Conservation (phyloP, 805 yeast species). For the Candida dajiaensis region DNA sequence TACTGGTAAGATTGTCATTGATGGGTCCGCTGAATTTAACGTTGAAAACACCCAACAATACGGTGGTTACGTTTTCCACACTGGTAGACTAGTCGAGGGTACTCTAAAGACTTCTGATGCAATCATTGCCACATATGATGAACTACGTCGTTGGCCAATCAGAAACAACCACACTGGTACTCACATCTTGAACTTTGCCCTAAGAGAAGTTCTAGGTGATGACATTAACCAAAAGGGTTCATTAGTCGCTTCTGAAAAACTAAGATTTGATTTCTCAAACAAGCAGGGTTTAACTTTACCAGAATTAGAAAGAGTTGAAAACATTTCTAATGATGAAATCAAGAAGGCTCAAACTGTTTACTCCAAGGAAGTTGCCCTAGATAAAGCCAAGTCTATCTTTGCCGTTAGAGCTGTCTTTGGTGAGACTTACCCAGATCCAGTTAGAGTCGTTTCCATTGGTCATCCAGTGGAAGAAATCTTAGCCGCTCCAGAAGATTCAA, state of each 20-base stretch:
- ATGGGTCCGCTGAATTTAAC: slow-evolving; percentile 79
- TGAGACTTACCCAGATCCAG: slow-evolving; percentile 98
- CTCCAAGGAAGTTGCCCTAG: slow-evolving; percentile 76
- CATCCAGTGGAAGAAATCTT: slow-evolving; percentile 79
- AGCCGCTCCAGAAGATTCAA: slow-evolving; percentile 57
- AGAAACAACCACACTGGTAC: slow-evolving; percentile 99
- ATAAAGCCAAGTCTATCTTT: slow-evolving; percentile 62
- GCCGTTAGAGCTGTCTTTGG: slow-evolving; percentile 98
- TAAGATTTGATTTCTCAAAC: slow-evolving; percentile 94
- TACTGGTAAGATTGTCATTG: slow-evolving; percentile 87
- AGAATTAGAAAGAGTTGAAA: slow-evolving; percentile 74
- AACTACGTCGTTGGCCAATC: slow-evolving; percentile 90
- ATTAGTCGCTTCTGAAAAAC: slow-evolving; percentile 88
- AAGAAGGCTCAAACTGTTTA: slow-evolving; percentile 66
- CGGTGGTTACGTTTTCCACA: slow-evolving; percentile 93
- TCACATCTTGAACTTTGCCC: slow-evolving; percentile 84
- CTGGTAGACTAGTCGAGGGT: slow-evolving; percentile 83
- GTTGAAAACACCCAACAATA: slow-evolving; percentile 90
- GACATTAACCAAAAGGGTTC: slow-evolving; percentile 95
- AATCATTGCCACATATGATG: slow-evolving; percentile 85
- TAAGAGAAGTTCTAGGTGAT: slow-evolving; percentile 81
- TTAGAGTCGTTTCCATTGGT: slow-evolving; percentile 95
- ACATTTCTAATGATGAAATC: slow-evolving; percentile 65
- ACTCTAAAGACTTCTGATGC: slow-evolving; percentile 56
- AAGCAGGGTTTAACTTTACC: slow-evolving; percentile 71